A percentile compares a stretch with the other conserved stretches of the same genome.
These are phyloP conservation scores for Pseudognaphalium luteoalbum DNA, from an alignment of 129 eudicot genomes.

Conservation along the genomic window DNA sequence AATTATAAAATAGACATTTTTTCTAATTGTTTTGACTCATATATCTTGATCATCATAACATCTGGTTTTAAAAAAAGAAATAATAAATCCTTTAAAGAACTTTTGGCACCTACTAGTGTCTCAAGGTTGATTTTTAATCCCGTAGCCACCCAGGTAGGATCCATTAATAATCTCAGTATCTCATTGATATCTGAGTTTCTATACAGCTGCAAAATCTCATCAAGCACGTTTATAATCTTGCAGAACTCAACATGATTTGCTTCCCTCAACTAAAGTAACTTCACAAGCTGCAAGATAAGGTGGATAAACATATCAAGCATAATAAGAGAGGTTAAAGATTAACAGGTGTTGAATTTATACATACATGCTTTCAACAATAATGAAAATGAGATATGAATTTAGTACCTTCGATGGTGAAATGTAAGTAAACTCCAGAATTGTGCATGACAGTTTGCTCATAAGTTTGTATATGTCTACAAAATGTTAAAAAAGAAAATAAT, in stretches of 20 bases:
- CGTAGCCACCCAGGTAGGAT: slow-evolving; percentile 90
- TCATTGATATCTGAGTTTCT: slow-evolving; percentile 59
- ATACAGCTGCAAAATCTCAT: slow-evolving; percentile 65
- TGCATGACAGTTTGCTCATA: slow-evolving; percentile 73
- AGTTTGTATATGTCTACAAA: slow-evolving; percentile 75
- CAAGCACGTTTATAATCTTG: slow-evolving; percentile 80
- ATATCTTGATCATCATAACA: too few relatives aligned
- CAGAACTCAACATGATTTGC: slow-evolving; percentile 95
- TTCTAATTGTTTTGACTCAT: too few relatives aligned
- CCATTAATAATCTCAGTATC: slow-evolving; percentile 64
- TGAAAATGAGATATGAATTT: neutral
- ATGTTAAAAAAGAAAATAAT: neutral
- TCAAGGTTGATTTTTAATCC: slow-evolving; percentile 70
- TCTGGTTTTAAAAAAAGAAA: neutral
- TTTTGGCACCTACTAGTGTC: slow-evolving; percentile 54
- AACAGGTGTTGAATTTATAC: neutral
- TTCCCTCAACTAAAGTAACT: slow-evolving; percentile 91
- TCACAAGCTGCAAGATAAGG: slow-evolving; percentile 72
- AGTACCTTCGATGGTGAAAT: slow-evolving; percentile 82
- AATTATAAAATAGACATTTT: too few relatives aligned
- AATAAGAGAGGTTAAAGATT: neutral
- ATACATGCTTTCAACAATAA: slow-evolving; percentile 11
- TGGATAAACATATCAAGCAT: neutral
- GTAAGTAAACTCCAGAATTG: slow-evolving; percentile 97
- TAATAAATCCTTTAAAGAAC: neutral